Base-by-base conservation (phyloP, 2,329 filamentous ascomycete species). In the Fonsecaea erecta region DNA sequence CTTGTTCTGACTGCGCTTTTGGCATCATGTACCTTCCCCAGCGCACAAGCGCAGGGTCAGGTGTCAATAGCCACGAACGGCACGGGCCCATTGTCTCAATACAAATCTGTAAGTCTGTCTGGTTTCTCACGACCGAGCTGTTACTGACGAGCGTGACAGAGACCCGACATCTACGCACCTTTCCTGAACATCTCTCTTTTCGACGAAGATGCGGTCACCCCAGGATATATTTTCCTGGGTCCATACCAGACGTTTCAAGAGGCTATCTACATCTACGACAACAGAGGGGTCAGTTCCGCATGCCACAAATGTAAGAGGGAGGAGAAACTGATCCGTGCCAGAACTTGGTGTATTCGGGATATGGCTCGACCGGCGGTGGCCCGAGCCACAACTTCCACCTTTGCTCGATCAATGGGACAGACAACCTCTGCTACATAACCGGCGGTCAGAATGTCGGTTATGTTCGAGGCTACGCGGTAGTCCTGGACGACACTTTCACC, bases 261-360 rank as follows among this genome's bases (percentile, higher is more conserved):
- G 6, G 82, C 81, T 1, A 80, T 81, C 8, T 82, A 84, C 70
- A 84, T 84, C 26, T 84, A 83, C 69, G 82, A 84, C 71, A 82
- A 80, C 68, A 74, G 75, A 68, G 82, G 82, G 68, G 78, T 80
- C 75, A 56, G 75, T 60, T 26, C 35, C 8, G 14, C 26, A 52
- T 24, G 37, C 1, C 14, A 40, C 24, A 18, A 46, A 43, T 32
- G 12, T 9, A 24, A 9, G 30, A 21, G 43, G 34, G 54, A 26
- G 12, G 3, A 11, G 24, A 56, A 32, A 37, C 65, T 64, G 57
- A 64, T 43, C 14, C 28, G 7, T 40, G 7, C 3, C 65, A 80
- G 76, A 78, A 84, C 65, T 75, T 84, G 67, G 77, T 84, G 35
- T 84, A 81, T 80, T 82, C 79, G 43, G 81, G 82, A 26, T 83